A percentile compares a stretch with the other conserved stretches of the same genome.
Conservation (phyloP, 192 early-diverging fungal genomes). For the Coemansia sp. region DNA sequence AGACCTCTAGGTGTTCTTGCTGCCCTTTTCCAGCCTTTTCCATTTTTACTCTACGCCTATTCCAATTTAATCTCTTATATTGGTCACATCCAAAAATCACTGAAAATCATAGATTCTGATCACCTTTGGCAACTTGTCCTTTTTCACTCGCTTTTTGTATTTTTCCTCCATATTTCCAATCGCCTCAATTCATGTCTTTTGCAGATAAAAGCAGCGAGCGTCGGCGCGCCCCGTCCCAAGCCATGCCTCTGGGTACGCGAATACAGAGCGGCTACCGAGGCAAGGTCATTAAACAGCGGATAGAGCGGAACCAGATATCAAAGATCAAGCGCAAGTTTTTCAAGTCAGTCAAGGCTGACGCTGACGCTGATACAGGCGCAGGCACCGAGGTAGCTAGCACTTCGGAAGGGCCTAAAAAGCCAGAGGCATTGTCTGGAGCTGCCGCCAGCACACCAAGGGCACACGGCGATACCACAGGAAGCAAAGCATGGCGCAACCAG, state of each 20-base stretch:
- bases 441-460: background rate
- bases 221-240: conserved; percentile 18
- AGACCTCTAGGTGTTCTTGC: background rate
- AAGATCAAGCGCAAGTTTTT: conserved; percentile 45
- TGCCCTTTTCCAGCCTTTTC: background rate
- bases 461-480: background rate
- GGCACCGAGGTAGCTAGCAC: background rate
- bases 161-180: background rate
- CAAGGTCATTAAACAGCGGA: conserved; percentile 41
- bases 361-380: background rate
- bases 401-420: background rate
- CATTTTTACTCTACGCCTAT: background rate
- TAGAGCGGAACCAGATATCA: conserved; percentile 46
- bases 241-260: conserved; percentile 29
- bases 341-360: conserved; percentile 32
- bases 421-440: background rate
- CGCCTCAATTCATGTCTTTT: background rate
- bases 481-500: conserved; percentile 16
- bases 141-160: background rate
- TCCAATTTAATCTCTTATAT: background rate
- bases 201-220: conserved; percentile 11
- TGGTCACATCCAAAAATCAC: background rate
- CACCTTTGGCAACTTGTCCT: background rate
- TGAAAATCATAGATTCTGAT: background rate
- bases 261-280: conserved; percentile 36